A percentile compares a stretch with the other conserved stretches of the same genome.
Evolutionary conservation across 1,284 basidiomycete species (phyloP).

Genomic region (Cystobasidiaceae sp.): DNA sequence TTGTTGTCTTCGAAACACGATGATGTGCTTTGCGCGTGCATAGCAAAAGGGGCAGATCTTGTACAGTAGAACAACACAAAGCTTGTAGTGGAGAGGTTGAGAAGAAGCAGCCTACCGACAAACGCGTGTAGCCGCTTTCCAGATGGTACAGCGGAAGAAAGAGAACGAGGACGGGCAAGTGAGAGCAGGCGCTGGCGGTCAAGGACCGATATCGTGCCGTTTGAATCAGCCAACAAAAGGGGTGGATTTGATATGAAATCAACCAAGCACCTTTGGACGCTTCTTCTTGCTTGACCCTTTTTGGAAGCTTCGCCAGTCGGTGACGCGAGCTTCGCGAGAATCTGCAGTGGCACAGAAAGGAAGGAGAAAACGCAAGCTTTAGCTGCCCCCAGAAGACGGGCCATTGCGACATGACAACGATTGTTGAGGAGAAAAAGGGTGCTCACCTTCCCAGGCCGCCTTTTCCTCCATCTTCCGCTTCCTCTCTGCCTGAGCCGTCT

Average conservation of each 20-base stretch:
- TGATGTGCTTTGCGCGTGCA: no score
- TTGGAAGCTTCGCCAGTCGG: constrained; percentile 40
- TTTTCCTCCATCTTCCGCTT: constrained; percentile 53
- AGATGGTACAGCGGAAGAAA: neutral
- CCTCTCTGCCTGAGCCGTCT: constrained; percentile 49
- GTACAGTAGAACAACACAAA: no score
- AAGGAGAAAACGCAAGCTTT: neutral
- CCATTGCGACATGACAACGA: neutral
- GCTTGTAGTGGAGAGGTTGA: no score
- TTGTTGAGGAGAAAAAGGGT: neutral
- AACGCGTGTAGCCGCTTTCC: no score
- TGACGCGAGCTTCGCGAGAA: constrained; percentile 39
- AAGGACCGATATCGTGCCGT: neutral
- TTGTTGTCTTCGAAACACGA: no score
- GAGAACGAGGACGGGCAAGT: neutral
- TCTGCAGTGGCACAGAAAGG: constrained; percentile 20
- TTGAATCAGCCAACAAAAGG: constrained; percentile 17
- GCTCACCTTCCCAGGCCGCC: constrained; percentile 53
- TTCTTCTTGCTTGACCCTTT: constrained; percentile 60
- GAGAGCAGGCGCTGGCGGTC: neutral
- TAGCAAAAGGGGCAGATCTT: no score
- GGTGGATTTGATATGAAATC: neutral
- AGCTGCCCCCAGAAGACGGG: neutral
- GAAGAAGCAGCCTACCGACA: no score
- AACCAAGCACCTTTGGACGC: constrained; percentile 45